Percentiles rank a stretch among this genome's conserved stretches.
Evolutionary conservation across 2,329 filamentous ascomycete species (phyloP).

Genomic region (Remersonia thermophila): DNA sequence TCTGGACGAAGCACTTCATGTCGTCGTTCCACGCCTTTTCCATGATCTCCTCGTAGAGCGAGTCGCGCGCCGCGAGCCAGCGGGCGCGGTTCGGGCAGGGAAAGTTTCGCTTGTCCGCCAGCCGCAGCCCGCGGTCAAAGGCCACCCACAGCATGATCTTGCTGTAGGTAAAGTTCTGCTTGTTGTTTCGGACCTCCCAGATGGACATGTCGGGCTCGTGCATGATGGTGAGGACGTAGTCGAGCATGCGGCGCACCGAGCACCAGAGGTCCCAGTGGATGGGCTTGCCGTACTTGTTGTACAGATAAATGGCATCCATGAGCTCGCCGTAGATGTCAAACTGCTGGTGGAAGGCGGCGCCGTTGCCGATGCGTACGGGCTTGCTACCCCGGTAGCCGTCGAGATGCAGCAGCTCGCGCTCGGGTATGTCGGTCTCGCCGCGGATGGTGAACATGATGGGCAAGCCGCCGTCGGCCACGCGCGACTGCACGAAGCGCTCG

Average conservation of each 20-base stretch:
- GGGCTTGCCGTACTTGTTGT: conserved; percentile 69
- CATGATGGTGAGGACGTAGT: conserved; percentile 58
- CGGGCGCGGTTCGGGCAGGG: conserved; percentile 57
- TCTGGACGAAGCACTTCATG: conserved; percentile 60
- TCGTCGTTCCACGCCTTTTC: conserved; percentile 61
- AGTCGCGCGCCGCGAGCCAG: conserved; percentile 56
- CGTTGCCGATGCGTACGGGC: conserved; percentile 67
- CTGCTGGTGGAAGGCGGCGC: conserved; percentile 63
- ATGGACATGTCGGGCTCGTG: conserved; percentile 67
- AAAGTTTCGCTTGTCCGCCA: conserved; percentile 63
- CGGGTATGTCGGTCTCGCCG: conserved; percentile 62
- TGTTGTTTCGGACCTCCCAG: conserved; percentile 66
- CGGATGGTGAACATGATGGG: conserved; percentile 76
- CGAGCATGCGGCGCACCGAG: conserved; percentile 54
- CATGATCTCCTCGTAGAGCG: conserved; percentile 65
- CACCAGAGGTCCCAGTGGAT: conserved; percentile 68
- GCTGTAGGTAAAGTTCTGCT: conserved; percentile 70
- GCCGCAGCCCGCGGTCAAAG: conserved; percentile 60
- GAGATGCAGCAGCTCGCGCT: conserved; percentile 55
- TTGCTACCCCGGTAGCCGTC: conserved; percentile 59
- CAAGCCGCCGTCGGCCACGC: conserved; percentile 47
- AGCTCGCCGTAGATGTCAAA: conserved; percentile 72
- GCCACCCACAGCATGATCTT: conserved; percentile 78
- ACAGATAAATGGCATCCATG: conserved; percentile 65
- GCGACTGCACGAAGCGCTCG: conserved; percentile 52